These are phyloP conservation scores for Penicillium lividum DNA, from an alignment of 495 filamentous ascomycete species.

Conservation along the genomic window DNA sequence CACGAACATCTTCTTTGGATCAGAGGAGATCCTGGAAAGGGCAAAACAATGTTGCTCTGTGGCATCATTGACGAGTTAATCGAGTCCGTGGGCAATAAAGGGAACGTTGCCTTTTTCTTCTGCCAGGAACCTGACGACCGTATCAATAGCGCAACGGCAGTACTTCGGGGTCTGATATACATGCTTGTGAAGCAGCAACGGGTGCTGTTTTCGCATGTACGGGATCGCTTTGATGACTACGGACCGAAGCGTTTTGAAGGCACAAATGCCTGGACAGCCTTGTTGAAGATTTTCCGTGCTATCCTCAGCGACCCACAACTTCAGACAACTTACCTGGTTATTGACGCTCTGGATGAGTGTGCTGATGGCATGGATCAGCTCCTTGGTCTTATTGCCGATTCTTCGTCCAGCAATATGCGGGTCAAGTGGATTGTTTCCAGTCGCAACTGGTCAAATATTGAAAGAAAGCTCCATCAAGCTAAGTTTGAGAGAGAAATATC, in stretches of 20 bases:
- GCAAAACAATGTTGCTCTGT: conserved; percentile 4
- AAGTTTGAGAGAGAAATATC: neutral
- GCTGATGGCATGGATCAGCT: neutral
- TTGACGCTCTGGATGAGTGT: neutral
- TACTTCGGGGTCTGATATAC: conserved; percentile 1
- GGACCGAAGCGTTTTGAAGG: neutral
- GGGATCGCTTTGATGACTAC: neutral
- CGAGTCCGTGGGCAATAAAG: neutral
- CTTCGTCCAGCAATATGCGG: neutral
- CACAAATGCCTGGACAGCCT: neutral
- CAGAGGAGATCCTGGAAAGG: conserved; percentile 2
- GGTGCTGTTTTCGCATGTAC: neutral
- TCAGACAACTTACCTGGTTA: neutral
- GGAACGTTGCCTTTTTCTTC: neutral
- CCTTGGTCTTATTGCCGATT: neutral
- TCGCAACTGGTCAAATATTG: conserved; percentile 1
- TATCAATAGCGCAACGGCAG: neutral
- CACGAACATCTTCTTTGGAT: neutral
- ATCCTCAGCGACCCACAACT: neutral
- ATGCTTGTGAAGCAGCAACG: neutral
- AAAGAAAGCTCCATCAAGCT: neutral
- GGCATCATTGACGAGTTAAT: neutral
- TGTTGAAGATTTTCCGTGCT: neutral
- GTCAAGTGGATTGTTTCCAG: conserved; percentile 5
- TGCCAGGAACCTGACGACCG: neutral